These are phyloP conservation scores for Paramecium tetraurelia DNA, from an alignment of 73 alveolate genomes.

Conservation along the genomic window DNA sequence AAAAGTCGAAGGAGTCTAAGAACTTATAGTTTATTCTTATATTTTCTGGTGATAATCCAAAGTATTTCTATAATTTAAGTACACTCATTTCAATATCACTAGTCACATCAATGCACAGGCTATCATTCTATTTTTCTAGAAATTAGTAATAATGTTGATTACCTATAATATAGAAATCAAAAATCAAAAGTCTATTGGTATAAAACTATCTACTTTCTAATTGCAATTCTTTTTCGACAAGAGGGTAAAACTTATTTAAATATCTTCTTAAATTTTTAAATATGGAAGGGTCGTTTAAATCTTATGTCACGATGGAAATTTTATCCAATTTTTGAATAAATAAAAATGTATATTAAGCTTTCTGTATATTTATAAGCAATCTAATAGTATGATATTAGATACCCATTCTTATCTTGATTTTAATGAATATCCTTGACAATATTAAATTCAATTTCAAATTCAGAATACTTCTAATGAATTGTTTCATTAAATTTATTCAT, in stretches of 20 bases:
- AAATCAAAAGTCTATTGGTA: neutral
- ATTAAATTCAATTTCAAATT: neutral
- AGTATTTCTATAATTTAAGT: neutral
- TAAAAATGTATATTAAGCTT: neutral
- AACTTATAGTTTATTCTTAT: neutral
- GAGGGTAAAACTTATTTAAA: constrained; percentile 9
- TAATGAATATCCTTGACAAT: neutral
- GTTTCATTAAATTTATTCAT: neutral
- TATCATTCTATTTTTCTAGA: neutral
- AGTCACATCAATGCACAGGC: neutral
- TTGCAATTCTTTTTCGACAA: neutral
- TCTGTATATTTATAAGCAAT: neutral
- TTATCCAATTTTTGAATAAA: neutral
- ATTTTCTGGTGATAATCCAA: neutral
- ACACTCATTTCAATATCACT: neutral
- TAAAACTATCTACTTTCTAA: neutral
- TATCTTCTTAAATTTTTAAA: constrained; percentile 18
- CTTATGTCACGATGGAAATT: neutral
- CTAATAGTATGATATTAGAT: neutral
- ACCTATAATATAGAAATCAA: neutral
- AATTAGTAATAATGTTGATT: neutral
- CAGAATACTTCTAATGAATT: neutral
- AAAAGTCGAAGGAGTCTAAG: neutral
- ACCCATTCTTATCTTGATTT: neutral
- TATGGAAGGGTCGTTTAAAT: neutral